Evolutionary conservation across 495 filamentous ascomycete genomes (phyloP).

Genomic region (Articulospora tetracladia): DNA sequence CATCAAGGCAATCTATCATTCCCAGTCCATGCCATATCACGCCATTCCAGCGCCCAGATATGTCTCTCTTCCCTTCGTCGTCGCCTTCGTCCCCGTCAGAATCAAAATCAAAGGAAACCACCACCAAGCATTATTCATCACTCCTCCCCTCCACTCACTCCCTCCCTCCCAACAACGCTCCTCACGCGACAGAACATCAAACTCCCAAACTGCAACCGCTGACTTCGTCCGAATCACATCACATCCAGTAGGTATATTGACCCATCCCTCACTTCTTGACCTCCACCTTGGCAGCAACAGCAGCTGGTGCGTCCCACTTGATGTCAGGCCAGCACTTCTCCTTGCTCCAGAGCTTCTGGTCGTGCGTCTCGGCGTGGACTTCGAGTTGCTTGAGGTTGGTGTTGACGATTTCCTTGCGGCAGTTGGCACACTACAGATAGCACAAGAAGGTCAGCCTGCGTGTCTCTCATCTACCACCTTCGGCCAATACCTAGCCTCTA

Average conservation of each 20-base stretch:
- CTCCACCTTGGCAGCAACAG: background rate
- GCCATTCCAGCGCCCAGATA: background rate
- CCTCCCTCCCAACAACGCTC: background rate
- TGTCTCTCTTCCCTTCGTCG: background rate
- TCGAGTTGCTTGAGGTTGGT: slow-evolving; percentile 32
- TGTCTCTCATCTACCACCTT: no score
- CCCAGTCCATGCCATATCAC: background rate
- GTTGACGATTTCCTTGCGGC: slow-evolving; percentile 36
- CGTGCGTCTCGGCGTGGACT: slow-evolving; percentile 34
- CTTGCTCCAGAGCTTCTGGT: slow-evolving; percentile 33
- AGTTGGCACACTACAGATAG: slow-evolving; percentile 26
- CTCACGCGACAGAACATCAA: background rate
- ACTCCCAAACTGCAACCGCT: no score
- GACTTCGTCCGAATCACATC: no score
- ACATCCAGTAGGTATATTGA: no score
- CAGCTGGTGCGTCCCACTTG: slow-evolving; percentile 12
- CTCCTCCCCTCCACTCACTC: background rate
- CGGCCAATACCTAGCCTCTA: no score
- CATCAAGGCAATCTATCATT: background rate
- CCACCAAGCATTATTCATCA: background rate
- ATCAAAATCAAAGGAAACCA: no score
- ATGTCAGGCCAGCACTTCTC: slow-evolving; percentile 42
- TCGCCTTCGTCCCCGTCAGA: no score
- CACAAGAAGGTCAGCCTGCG: background rate
- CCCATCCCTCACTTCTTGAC: background rate